phyloP scores from a whole-genome alignment of 2,329 filamentous ascomycete species.

The Scedosporium aurantiacum region DNA sequence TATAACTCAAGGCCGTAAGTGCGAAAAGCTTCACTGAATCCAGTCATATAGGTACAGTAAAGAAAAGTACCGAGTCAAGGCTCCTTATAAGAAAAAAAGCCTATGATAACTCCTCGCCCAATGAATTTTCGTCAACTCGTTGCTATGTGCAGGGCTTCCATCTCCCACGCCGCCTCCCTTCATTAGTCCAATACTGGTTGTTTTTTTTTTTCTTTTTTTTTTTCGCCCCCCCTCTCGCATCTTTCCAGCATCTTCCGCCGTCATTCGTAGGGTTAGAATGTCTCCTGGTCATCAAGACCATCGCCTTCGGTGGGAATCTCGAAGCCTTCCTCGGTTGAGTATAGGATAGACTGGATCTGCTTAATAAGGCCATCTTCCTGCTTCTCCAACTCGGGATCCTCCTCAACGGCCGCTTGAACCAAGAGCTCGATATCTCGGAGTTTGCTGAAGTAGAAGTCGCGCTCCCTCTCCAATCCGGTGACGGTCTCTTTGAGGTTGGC shows the following conservation, averaged over 20 bases:
- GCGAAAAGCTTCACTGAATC: background rate
- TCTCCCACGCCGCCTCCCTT: background rate
- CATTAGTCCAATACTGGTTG: background rate
- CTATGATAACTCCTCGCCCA: background rate
- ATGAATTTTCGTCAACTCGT: conserved; percentile 1
- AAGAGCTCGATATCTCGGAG: conserved; percentile 91
- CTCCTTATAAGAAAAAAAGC: background rate
- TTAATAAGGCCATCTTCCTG: conserved; percentile 86
- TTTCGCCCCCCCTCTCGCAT: background rate
- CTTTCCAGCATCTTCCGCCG: background rate
- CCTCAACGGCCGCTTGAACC: conserved; percentile 85
- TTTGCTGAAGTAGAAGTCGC: conserved; percentile 99
- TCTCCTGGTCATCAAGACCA: conserved; percentile 66
- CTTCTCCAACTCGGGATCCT: conserved; percentile 86
- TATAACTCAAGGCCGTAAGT: background rate
- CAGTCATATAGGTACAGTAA: background rate
- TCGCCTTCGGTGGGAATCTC: conserved; percentile 79
- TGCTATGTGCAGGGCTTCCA: background rate
- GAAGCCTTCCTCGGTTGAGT: conserved; percentile 89
- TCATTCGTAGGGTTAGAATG: conserved; percentile 42
- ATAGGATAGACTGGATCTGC: conserved; percentile 91
- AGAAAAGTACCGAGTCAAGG: background rate
- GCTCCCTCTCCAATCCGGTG: conserved; percentile 84
- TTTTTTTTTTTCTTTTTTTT: background rate
- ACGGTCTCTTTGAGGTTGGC: conserved; percentile 88